phyloP scores from a whole-genome alignment of 2,329 filamentous ascomycete species.

The Sclerotinia sclerotiorum region DNA sequence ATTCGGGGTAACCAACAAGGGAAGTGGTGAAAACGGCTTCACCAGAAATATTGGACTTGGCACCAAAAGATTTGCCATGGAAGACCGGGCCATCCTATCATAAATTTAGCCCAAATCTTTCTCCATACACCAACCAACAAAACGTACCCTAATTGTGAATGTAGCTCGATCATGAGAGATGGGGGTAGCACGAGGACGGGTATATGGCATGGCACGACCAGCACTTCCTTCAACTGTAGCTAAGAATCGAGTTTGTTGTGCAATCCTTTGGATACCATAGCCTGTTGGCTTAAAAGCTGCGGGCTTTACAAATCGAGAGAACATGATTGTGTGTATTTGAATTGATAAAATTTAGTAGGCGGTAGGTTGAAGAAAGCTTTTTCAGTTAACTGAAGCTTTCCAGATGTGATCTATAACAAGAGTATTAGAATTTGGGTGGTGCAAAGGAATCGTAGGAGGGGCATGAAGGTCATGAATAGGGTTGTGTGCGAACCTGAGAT shows the following conservation, averaged over 20 bases:
- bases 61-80: constrained; percentile 93
- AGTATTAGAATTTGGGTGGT: constrained; percentile 34
- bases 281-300: constrained; percentile 45
- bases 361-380: constrained; percentile 28
- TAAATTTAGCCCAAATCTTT: constrained; percentile 34
- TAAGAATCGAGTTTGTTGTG: constrained; percentile 51
- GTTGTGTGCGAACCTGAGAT: constrained; percentile 59
- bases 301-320: constrained; percentile 60
- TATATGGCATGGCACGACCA: constrained; percentile 65
- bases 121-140: constrained; percentile 1
- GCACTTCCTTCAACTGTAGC: constrained; percentile 69
- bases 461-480: not conserved
- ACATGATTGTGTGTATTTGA: constrained; percentile 50
- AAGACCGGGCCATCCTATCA: constrained; percentile 87
- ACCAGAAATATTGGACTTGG: constrained; percentile 93
- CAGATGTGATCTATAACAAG: constrained; percentile 44
- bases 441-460: constrained; percentile 23
- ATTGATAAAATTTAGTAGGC: constrained; percentile 29
- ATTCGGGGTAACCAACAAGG: constrained; percentile 96
- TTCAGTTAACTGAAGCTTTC: constrained; percentile 46
- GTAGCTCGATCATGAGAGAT: constrained; percentile 78
- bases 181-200: constrained; percentile 60
- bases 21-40: constrained; percentile 99
- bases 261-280: constrained; percentile 36
- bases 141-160: constrained; percentile 81